Percentiles rank a stretch among this genome's conserved stretches.
phyloP scores from a whole-genome alignment of 345 rosid species.

The Syzygium jambos region DNA sequence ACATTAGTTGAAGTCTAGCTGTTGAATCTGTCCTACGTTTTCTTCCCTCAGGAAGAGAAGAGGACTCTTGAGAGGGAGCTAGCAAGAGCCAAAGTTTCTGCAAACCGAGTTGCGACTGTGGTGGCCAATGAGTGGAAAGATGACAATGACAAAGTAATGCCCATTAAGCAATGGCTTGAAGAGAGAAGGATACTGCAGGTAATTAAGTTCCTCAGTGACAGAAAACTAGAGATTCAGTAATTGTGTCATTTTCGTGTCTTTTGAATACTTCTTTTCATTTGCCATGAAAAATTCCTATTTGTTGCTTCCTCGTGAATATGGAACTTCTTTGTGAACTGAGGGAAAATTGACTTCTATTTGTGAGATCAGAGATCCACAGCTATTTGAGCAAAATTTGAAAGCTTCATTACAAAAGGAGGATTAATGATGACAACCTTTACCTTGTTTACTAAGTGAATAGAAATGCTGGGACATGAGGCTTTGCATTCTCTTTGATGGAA shows the following conservation, averaged over 20 bases:
- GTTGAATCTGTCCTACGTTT: not conserved
- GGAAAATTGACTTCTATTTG: not conserved
- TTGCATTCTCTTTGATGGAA: not conserved
- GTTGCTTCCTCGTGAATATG: not conserved
- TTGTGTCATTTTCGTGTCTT: not conserved
- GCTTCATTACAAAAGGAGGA: not conserved
- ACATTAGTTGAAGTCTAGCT: not conserved
- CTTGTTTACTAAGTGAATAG: not conserved
- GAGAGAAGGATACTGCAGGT: slow-evolving; percentile 89
- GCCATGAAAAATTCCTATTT: not conserved
- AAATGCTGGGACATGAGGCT: not conserved
- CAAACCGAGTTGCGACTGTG: slow-evolving; percentile 72
- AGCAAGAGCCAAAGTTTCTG: slow-evolving; percentile 73
- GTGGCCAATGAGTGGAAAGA: slow-evolving; percentile 97
- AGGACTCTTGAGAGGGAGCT: slow-evolving; percentile 93
- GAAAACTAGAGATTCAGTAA: not conserved
- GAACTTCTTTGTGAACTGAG: not conserved
- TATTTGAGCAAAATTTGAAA: not conserved
- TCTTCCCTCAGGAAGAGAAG: slow-evolving; percentile 61
- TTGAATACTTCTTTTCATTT: not conserved
- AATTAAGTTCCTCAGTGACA: not conserved
- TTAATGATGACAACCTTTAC: not conserved
- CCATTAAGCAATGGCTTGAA: slow-evolving; percentile 85
- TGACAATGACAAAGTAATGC: slow-evolving; percentile 88
- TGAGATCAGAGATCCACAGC: not conserved